Evolutionary conservation across 176 grass and related monocot species (phyloP).

Genomic region (Cenchrus purpureus): DNA sequence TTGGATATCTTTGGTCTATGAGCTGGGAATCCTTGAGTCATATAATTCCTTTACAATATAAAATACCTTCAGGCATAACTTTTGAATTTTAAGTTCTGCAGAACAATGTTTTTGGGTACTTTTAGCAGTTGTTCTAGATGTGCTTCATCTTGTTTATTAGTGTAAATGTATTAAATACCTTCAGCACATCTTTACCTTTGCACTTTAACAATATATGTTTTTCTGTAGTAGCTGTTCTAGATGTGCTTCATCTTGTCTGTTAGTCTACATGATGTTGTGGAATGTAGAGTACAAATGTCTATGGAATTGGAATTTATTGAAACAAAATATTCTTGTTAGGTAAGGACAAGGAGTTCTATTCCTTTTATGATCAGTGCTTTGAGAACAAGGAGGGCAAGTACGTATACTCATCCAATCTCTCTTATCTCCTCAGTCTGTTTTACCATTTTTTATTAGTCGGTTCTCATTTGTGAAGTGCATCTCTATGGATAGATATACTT

Average conservation of each 20-base stretch:
- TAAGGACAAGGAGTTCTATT: conserved; percentile 95
- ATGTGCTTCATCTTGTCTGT: neutral
- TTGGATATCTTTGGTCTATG: neutral
- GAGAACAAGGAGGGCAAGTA: conserved; percentile 95
- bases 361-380: conserved; percentile 91
- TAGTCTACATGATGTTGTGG: neutral
- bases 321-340: conserved; percentile 61
- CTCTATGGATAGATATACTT: conserved; percentile 67
- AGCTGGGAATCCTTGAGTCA: neutral
- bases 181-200: conserved; percentile 5
- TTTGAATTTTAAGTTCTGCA: conserved; percentile 9
- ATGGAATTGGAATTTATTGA: conserved; percentile 29
- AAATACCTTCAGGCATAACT: conserved; percentile 3
- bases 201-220: conserved; percentile 2
- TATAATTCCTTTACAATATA: conserved; percentile 3
- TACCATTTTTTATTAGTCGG: conserved; percentile 20
- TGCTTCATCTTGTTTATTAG: neutral
- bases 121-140: conserved; percentile 18
- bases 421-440: conserved; percentile 21
- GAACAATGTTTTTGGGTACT: neutral
- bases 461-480: conserved; percentile 31
- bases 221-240: neutral
- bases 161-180: neutral
- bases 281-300: neutral
- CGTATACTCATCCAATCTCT: conserved; percentile 53